Percentiles rank a stretch among this genome's conserved stretches.
phyloP scores from a whole-genome alignment of 257 asterid species.

The Solanum sejunctum region DNA sequence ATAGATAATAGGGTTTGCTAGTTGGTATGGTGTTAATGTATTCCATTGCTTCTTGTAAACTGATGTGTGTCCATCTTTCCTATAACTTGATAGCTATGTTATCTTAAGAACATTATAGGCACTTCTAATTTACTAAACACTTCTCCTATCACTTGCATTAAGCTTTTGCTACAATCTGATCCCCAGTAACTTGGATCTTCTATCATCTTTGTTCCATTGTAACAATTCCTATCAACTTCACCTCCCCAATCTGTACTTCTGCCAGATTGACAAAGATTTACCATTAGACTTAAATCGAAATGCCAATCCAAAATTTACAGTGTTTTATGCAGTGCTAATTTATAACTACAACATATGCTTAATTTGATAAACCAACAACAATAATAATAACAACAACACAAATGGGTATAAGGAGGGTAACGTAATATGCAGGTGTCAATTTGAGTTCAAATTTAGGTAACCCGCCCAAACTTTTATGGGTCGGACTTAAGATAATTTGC shows the following conservation, averaged over 20 bases:
- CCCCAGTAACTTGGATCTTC: conserved; percentile 43
- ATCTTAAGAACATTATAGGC: conserved; percentile 47
- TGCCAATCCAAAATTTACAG: background rate
- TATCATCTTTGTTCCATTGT: conserved; percentile 38
- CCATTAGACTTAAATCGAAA: background rate
- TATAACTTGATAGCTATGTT: conserved; percentile 47
- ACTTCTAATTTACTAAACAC: conserved; percentile 21
- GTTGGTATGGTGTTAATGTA: conserved; percentile 31
- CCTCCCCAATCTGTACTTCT: conserved; percentile 51
- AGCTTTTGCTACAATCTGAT: conserved; percentile 18
- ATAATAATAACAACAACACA: too few species aligned
- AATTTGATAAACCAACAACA: background rate
- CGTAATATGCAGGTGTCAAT: too few species aligned
- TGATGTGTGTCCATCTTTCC: conserved; percentile 64
- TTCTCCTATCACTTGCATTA: conserved; percentile 30
- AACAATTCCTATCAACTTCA: conserved; percentile 30
- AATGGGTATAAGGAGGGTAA: too few species aligned
- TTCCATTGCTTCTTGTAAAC: conserved; percentile 54
- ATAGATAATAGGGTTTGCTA: conserved; percentile 43
- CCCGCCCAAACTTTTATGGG: too few species aligned
- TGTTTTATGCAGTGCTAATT: background rate
- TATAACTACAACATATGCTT: too few species aligned
- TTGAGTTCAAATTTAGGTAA: too few species aligned
- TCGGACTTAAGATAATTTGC: too few species aligned
- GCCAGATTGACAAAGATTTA: background rate